Conservation (phyloP, 2,329 filamentous ascomycete genomes). For the Alternaria tenuissima region DNA sequence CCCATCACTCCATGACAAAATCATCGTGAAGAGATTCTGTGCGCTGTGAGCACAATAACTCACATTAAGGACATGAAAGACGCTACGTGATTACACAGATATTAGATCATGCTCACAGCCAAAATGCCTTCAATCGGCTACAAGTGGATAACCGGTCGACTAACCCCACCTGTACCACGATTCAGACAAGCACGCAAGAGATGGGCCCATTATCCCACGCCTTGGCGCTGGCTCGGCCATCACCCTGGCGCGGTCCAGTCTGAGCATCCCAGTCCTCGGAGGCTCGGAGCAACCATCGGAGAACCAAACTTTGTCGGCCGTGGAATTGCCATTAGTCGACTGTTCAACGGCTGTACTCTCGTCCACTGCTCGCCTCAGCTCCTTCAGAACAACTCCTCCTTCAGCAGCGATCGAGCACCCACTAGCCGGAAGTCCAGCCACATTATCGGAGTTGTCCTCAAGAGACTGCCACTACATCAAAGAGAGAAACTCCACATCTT, state of each 20-base stretch:
- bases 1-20: neutral
- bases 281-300: constrained; percentile 1
- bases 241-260: neutral
- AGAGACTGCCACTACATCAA: neutral
- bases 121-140: neutral
- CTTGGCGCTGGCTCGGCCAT: constrained; percentile 11
- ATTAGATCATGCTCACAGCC: neutral
- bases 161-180: constrained; percentile 5
- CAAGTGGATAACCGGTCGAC: neutral
- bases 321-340: neutral
- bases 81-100: neutral
- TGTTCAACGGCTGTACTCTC: neutral
- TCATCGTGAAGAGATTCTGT: neutral
- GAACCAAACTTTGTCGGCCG: neutral
- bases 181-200: constrained; percentile 6
- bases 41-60: neutral
- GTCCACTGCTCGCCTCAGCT: neutral
- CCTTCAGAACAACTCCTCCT: neutral
- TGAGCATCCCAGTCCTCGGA: constrained; percentile 1
- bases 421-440: neutral
- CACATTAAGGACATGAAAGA: neutral
- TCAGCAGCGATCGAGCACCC: neutral
- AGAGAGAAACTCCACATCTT: no score
- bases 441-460: neutral
- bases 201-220: constrained; percentile 1